These are phyloP conservation scores for Abrus pulchellus DNA, from an alignment of 306 rosid genomes.

Conservation along the genomic window DNA sequence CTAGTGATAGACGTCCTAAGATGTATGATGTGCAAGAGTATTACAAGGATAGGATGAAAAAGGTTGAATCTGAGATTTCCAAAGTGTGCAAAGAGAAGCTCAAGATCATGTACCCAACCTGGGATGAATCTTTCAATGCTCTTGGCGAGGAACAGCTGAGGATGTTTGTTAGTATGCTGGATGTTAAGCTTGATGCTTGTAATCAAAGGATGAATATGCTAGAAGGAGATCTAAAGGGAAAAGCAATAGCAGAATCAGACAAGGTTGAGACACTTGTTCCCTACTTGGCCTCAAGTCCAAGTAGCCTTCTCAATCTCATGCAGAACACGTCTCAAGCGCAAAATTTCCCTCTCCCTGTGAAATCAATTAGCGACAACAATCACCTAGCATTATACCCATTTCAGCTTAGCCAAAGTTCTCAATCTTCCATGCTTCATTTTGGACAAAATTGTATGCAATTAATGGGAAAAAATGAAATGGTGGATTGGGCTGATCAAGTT, in stretches of 20 bases:
- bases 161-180: constrained; percentile 23
- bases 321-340: not conserved
- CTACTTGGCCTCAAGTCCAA: not conserved
- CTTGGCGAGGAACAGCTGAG: constrained; percentile 21
- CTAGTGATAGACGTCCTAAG: constrained; percentile 15
- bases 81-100: constrained; percentile 39
- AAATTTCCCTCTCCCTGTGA: not conserved
- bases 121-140: constrained; percentile 43
- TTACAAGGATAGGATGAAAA: constrained; percentile 40
- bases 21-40: constrained; percentile 46
- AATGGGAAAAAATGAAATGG: not conserved
- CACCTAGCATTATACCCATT: not conserved
- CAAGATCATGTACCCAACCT: constrained; percentile 36
- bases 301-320: constrained; percentile 25
- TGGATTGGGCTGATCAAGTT: constrained; percentile 25
- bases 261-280: constrained; percentile 3
- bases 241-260: not conserved
- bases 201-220: constrained; percentile 36
- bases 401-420: constrained; percentile 29
- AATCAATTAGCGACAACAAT: not conserved
- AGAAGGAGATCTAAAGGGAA: constrained; percentile 25
- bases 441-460: constrained; percentile 21
- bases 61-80: constrained; percentile 38
- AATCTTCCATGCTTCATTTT: constrained; percentile 16
- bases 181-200: constrained; percentile 48